Percentiles rank a stretch among this genome's conserved stretches.
phyloP scores from a whole-genome alignment of 108 stramenopile genomes.

The Seminavis robusta region DNA sequence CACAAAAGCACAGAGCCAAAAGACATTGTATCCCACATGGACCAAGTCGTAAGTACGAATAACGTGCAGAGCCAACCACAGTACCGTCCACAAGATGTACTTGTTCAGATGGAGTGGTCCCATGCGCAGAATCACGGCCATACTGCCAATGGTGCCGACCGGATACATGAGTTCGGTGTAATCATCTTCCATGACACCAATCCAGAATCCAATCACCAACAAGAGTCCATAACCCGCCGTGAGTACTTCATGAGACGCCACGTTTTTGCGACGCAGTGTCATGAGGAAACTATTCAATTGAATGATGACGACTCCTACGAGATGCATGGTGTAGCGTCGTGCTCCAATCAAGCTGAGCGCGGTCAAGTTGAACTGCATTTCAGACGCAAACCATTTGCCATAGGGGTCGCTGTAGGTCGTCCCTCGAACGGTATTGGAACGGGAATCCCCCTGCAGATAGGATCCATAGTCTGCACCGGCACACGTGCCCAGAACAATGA shows the following conservation, averaged over 20 bases:
- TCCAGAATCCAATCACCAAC: slow-evolving; percentile 1
- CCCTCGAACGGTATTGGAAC: neutral
- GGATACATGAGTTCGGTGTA: too few relatives aligned
- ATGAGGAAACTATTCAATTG: slow-evolving; percentile 16
- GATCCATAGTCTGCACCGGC: neutral
- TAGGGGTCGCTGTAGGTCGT: too few relatives aligned
- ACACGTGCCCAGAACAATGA: neutral
- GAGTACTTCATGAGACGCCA: neutral
- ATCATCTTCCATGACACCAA: neutral
- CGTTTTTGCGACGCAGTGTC: slow-evolving; percentile 13
- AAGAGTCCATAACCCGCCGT: neutral
- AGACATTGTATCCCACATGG: too few relatives aligned
- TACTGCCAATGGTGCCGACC: too few relatives aligned
- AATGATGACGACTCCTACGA: slow-evolving; percentile 1
- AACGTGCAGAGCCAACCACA: too few relatives aligned
- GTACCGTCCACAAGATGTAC: too few relatives aligned
- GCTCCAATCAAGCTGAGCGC: neutral
- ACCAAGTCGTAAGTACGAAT: too few relatives aligned
- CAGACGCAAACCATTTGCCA: too few relatives aligned
- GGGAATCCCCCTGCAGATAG: neutral
- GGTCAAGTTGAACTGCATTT: too few relatives aligned
- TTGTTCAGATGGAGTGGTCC: too few relatives aligned
- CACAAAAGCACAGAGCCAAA: too few relatives aligned
- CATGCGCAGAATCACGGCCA: too few relatives aligned
- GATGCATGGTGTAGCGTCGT: neutral